phyloP scores from a whole-genome alignment of 2,329 filamentous ascomycete species.

The Leptographium wingfieldii region DNA sequence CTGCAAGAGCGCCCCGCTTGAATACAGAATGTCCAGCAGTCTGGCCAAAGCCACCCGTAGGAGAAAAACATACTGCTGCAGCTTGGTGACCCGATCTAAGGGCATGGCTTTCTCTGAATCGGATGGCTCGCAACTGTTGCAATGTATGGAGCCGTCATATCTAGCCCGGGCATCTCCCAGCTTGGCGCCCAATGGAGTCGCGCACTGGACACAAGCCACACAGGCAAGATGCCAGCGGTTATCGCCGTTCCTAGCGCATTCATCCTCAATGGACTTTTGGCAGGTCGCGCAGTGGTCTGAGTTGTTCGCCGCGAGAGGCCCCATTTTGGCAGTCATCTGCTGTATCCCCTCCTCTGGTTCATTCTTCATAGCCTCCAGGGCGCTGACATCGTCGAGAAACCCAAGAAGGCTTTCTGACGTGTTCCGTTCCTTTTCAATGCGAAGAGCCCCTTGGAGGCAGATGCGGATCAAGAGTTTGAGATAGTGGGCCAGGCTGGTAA shows the following conservation, averaged over 20 bases:
- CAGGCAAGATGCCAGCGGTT: constrained; percentile 77
- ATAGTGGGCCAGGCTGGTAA: constrained; percentile 93
- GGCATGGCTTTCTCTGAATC: constrained; percentile 34
- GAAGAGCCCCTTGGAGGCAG: constrained; percentile 83
- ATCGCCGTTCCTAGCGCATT: constrained; percentile 66
- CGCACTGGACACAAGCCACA: constrained; percentile 58
- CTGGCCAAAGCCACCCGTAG: constrained; percentile 83
- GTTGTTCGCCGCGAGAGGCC: constrained; percentile 56
- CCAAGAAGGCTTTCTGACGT: constrained; percentile 63
- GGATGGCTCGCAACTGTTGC: constrained; percentile 50
- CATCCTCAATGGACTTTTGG: constrained; percentile 83
- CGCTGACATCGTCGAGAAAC: constrained; percentile 73
- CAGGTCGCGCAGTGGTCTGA: constrained; percentile 79
- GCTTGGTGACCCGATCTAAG: constrained; percentile 67
- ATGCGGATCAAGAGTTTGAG: constrained; percentile 95
- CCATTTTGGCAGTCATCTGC: constrained; percentile 53
- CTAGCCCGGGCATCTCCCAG: constrained; percentile 61
- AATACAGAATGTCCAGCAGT: constrained; percentile 74
- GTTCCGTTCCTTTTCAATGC: constrained; percentile 73
- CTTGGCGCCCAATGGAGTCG: constrained; percentile 52
- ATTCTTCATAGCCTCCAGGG: constrained; percentile 65
- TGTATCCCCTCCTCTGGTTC: constrained; percentile 41
- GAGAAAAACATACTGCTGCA: constrained; percentile 91
- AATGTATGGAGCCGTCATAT: constrained; percentile 56
- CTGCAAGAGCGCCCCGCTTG: constrained; percentile 66